Evolutionary conservation across 805 yeast species (phyloP), one percentile per base, ranked within the genome.

Genomic region (Helenozyma baotianmanensis): DNA sequence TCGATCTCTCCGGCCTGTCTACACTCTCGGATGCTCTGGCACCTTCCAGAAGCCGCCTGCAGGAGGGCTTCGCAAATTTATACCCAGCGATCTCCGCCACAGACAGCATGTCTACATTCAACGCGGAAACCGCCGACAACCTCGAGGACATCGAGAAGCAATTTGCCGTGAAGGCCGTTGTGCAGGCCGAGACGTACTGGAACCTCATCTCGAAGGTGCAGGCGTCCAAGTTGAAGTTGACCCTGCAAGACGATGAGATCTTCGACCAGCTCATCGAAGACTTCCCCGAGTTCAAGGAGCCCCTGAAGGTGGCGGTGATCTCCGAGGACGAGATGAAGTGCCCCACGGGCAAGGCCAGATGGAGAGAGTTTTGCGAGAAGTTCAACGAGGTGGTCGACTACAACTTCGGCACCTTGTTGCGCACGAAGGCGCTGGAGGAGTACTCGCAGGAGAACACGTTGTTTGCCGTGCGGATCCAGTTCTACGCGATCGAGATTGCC

Each of bases 131-230:
- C 38, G 97, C 98, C 28, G 96, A 92, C 41, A 92, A 92, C 68
- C 70, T 86, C 50, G 97, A 90, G 62, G 95, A 87, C 51, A 87
- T 92, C 53, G 98, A 92, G 63, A 87, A 79, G 72, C 97, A 92
- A 67, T 92, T 92, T 54, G 97, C 98, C 25, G 98, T 92, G 39
- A 86, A 83, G 62, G 98, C 97, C 4, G 98, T 92, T 12, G 80
- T 76, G 60, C 97, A 92, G 59, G 92, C 95, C 38, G 95, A 87
- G 54, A 81, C 96, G 1, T 92, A 90, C 73, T 92, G 96, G 96
- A 70, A 72, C 29, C 60, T 92, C 38, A 63, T 92, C 35, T 73
- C 74, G 37, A 76, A 77, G 47, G 65, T 88, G 36, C 79, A 82
- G 40, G 97, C 95, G n/a, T 74, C 92, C 26, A 76, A 74, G 47